Conservation (phyloP, 495 filamentous ascomycete genomes). For the Sabuloglossum arenarium region DNA sequence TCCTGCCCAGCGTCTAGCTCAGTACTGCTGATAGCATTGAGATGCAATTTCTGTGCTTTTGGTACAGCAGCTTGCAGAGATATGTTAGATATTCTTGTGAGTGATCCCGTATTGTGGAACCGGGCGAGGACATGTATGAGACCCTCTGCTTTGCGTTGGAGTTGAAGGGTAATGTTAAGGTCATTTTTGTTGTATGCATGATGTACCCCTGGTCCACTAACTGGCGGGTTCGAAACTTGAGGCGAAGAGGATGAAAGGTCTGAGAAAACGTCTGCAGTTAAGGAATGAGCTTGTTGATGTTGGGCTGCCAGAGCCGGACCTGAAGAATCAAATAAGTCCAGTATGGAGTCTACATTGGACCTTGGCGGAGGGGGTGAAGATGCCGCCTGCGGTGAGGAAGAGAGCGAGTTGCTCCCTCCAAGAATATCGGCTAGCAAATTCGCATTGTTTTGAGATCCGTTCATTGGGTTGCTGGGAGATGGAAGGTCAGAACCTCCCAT, state of each 20-base stretch:
- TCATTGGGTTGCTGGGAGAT: conserved; percentile 26
- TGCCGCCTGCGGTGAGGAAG: conserved; percentile 26
- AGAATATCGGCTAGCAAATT: conserved; percentile 82
- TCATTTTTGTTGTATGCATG: conserved; percentile 72
- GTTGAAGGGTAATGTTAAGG: conserved; percentile 54
- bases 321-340: conserved; percentile 56
- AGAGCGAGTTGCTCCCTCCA: conserved; percentile 29
- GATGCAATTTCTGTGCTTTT: conserved; percentile 78
- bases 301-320: conserved; percentile 17
- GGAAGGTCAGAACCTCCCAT: conserved; percentile 65
- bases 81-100: conserved; percentile 42
- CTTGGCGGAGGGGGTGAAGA: conserved; percentile 29
- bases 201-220: conserved; percentile 24
- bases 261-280: conserved; percentile 17
- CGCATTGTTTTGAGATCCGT: conserved; percentile 55
- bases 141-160: conserved; percentile 57
- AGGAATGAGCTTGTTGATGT: conserved; percentile 15
- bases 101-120: conserved; percentile 56
- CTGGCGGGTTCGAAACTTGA: conserved; percentile 19
- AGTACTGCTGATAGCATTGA: conserved; percentile 63
- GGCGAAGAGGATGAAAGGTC: conserved; percentile 27
- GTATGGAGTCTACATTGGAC: conserved; percentile 55
- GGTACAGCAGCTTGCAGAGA: conserved; percentile 86
- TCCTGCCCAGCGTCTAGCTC: conserved; percentile 61
- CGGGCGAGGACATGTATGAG: conserved; percentile 57